Percentiles rank a stretch among this genome's conserved stretches.
Conservation (phyloP, 2,329 filamentous ascomycete species). For the Aspergillus uvarum region DNA sequence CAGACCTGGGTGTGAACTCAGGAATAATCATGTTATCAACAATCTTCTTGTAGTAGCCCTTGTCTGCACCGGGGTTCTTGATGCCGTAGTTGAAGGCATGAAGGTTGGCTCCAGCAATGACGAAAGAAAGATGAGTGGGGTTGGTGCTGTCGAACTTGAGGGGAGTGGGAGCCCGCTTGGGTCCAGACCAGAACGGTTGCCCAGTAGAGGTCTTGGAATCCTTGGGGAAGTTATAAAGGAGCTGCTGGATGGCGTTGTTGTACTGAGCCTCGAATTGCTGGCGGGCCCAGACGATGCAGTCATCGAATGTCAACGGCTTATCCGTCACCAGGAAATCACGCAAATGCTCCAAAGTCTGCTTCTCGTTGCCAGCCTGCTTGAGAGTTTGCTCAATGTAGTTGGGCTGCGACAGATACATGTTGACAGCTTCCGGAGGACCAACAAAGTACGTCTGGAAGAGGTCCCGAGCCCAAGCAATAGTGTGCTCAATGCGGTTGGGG, state of each 20-base stretch:
- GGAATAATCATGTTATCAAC: conserved; percentile 92
- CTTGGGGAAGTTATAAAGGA: conserved; percentile 96
- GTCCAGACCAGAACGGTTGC: conserved; percentile 95
- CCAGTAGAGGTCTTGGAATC: conserved; percentile 85
- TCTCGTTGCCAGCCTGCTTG: conserved; percentile 93
- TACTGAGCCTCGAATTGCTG: conserved; percentile 94
- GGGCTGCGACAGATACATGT: conserved; percentile 86
- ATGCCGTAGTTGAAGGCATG: conserved; percentile 99
- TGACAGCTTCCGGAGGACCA: conserved; percentile 89
- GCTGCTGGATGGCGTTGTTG: conserved; percentile 92
- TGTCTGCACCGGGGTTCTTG: conserved; percentile 72
- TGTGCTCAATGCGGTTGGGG: conserved; percentile 97
- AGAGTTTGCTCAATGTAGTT: conserved; percentile 84
- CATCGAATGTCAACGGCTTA: conserved; percentile 87
- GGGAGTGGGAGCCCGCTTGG: conserved; percentile 91
- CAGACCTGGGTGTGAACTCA: conserved; percentile 86
- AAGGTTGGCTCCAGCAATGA: conserved; percentile 84
- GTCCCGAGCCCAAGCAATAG: conserved; percentile 96
- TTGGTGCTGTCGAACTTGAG: conserved; percentile 86
- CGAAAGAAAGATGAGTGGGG: conserved; percentile 81
- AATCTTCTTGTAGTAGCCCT: conserved; percentile 72
- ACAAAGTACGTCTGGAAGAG: conserved; percentile 93
- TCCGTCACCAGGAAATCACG: conserved; percentile 88
- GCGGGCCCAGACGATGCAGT: conserved; percentile 94
- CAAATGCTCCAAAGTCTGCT: conserved; percentile 86